phyloP scores from a whole-genome alignment of 805 yeast species.

The Yamadazyma philogaea region DNA sequence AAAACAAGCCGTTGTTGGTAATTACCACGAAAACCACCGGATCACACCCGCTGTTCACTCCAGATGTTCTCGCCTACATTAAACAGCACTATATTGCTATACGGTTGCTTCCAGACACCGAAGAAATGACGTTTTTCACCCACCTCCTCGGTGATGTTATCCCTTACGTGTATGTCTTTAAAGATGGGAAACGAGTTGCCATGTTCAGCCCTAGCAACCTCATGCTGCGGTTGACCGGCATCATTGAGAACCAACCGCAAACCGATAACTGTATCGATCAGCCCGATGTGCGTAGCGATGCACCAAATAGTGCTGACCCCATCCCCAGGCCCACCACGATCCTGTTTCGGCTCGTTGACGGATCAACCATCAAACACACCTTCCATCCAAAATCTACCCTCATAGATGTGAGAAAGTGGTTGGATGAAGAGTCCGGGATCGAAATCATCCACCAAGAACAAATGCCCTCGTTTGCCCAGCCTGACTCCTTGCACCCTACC shows the following conservation, averaged over 20 bases:
- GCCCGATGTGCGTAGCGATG: too few species aligned
- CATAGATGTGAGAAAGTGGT: constrained; percentile 57
- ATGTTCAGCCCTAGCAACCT: background rate
- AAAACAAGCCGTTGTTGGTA: constrained; percentile 3
- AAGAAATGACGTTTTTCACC: background rate
- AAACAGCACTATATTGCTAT: constrained; percentile 5
- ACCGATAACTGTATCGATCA: background rate
- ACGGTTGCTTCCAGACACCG: background rate
- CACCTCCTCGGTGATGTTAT: constrained; percentile 1
- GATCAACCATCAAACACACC: constrained; percentile 50
- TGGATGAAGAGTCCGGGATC: constrained; percentile 38
- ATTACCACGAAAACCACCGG: background rate
- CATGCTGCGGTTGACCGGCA: background rate
- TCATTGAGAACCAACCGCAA: background rate
- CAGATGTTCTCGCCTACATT: background rate
- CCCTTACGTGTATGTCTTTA: constrained; percentile 1
- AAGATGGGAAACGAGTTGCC: background rate
- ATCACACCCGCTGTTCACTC: constrained; percentile 2
- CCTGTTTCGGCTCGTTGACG: constrained; percentile 66
- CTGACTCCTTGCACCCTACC: constrained; percentile 57
- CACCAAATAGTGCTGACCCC: background rate
- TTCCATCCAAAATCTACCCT: constrained; percentile 49
- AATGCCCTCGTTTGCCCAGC: constrained; percentile 51
- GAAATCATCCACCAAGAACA: constrained; percentile 36
- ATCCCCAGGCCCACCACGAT: constrained; percentile 32